Base-by-base conservation (phyloP, 129 eudicot species). In the Centrapalus pauciflorus region DNA sequence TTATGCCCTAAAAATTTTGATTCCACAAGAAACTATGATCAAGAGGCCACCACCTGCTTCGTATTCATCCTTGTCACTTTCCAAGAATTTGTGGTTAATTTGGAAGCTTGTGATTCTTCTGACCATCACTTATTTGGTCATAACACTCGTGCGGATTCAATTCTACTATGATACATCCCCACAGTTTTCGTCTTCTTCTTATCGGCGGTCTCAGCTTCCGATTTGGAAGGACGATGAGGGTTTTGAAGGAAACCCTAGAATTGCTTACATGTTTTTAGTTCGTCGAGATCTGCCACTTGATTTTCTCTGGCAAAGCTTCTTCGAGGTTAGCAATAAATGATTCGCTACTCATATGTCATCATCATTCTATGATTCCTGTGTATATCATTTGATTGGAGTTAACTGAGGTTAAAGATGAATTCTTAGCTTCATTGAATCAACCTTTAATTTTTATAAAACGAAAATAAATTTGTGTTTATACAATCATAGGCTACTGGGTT, bases 281-380 rank as follows among this genome's bases (percentile, higher is more conserved):
- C 86, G 95, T 37, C 83, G 77, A 3, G 69, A 78, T 66, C 81
- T 93, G 35, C 98, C 98, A 1, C 95, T 93, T 55, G 98, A 93
- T 82, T 93, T 93, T 66, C 81, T 93, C 41, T 93, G 98, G 98
- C 86, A 81, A 14, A 55, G 66, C 80, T 93, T 93, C 76, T 88
- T 83, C 71, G 83, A 93, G 98, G 98, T 75, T 30, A 25, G 8
- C 32, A 10, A 3, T 24, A 20, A 21, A 8, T 23, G 26, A 20
- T 20, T 21, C n/a, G 14, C 29, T 29, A 33, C 33, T 17, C 28
- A 57, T n/a, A 5, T 57, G 12, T 57, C 33, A 57, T 57, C 14
- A 5, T 1, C 24, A 6, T 20, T 14, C 16, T 12, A 51, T 51
- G 12, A 23, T 20, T 51, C 30, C n/a, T 23, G 1, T 48, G 9